Evolutionary conservation across 441 rosid species (phyloP).

Genomic region (Arabidopsis lyrata): DNA sequence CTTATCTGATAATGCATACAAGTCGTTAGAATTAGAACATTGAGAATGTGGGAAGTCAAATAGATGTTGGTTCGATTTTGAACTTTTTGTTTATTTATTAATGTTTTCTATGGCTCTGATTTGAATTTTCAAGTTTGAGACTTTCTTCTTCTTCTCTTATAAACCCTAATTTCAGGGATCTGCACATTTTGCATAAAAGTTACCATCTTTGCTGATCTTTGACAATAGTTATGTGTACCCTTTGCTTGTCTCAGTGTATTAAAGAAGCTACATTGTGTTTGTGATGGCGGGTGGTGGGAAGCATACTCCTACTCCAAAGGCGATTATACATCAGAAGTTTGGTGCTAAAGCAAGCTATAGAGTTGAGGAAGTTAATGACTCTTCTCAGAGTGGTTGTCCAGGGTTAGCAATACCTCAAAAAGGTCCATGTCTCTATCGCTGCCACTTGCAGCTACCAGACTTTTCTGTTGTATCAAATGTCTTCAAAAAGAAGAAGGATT

Average conservation of each 20-base stretch:
- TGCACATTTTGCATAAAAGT: conserved; percentile 24
- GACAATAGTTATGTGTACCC: background rate
- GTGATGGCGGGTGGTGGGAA: conserved; percentile 51
- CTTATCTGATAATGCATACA: background rate
- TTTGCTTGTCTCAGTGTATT: conserved; percentile 29
- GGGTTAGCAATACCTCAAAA: conserved; percentile 82
- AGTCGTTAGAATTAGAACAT: background rate
- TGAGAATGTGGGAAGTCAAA: conserved; percentile 12
- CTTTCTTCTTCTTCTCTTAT: background rate
- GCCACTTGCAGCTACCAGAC: conserved; percentile 85
- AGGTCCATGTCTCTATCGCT: conserved; percentile 78
- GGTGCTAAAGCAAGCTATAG: conserved; percentile 70
- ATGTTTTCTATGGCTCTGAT: conserved; percentile 16
- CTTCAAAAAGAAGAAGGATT: conserved; percentile 84
- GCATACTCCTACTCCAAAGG: conserved; percentile 70
- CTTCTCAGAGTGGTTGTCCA: conserved; percentile 72
- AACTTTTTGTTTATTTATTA: background rate
- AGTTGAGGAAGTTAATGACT: conserved; percentile 77
- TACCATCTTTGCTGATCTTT: conserved; percentile 18
- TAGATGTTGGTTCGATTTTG: conserved; percentile 1
- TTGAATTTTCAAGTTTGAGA: background rate
- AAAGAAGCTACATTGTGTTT: conserved; percentile 39
- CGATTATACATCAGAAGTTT: conserved; percentile 73
- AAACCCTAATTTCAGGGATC: conserved; percentile 1
- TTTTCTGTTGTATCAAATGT: conserved; percentile 64